Evolutionary conservation across 208 protist species (phyloP).

Genomic region (Phytomonas serpens): DNA sequence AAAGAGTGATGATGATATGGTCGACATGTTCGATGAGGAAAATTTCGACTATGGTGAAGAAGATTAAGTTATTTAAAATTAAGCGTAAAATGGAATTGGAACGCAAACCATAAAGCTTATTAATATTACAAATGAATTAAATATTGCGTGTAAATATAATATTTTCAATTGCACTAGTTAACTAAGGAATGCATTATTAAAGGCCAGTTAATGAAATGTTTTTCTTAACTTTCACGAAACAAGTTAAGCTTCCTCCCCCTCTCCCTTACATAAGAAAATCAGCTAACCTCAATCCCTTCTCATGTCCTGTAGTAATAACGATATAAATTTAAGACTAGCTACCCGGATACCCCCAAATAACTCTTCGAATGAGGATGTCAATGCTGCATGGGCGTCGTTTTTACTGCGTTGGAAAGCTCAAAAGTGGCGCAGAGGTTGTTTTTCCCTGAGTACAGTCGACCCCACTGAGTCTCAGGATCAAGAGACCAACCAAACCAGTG

Average conservation of each 20-base stretch:
- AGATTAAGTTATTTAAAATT: neutral
- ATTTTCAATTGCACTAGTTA: neutral
- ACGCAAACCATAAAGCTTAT: neutral
- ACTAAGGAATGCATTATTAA: neutral
- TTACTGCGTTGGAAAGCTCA: neutral
- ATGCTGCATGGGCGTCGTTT: neutral
- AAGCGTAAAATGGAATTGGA: neutral
- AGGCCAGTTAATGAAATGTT: neutral
- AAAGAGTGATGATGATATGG: conserved; percentile 16
- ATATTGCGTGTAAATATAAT: conserved; percentile 5
- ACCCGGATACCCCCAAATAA: neutral
- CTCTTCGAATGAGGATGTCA: neutral
- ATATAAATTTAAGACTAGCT: neutral
- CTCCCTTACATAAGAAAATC: neutral
- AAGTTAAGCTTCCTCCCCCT: neutral
- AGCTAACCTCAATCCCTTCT: neutral
- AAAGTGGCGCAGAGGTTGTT: neutral
- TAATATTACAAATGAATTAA: neutral
- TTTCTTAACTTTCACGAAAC: neutral
- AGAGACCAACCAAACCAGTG: neutral
- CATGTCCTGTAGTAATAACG: neutral
- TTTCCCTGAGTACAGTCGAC: neutral
- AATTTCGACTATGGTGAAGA: conserved; percentile 1
- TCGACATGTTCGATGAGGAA: neutral
- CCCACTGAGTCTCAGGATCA: neutral